Base-by-base conservation (phyloP, 2,329 filamentous ascomycete genomes). In the Fusarium tricinctum region DNA sequence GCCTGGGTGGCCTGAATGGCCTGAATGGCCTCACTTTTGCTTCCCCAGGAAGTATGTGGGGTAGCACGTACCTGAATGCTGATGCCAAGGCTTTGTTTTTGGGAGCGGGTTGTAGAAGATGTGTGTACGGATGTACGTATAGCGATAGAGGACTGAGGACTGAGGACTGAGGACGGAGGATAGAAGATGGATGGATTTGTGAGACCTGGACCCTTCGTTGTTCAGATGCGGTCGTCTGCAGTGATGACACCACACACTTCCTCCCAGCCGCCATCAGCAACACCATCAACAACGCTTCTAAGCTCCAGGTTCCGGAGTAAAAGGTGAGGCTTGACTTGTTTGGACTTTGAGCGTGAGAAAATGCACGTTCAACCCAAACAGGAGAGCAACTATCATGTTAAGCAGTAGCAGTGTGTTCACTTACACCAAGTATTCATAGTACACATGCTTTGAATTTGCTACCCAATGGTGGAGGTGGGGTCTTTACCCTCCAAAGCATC, bases 191-290 rank as follows among this genome's bases (percentile, higher is more conserved):
- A 28, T 66, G 57, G 32, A 43, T 60, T 56, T 63, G 69, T 56
- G 50, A 72, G 45, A 73, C 70, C 56, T 70, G 53, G 66, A 38
- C 58, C 48, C 48, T 57, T 44, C n/a, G 58, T 39, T 56, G 58
- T 39, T 56, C 58, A 63, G 63, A 71, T 71, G 40, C 45, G 56
- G 66, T 28, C 28, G 22, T 49, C 56, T 67, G 67, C 64, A 72
- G 30, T 60, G 42, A 69, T 72, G 71, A 65, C 69, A 73, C 71
- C 71, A 73, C 71, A 47, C 44, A 58, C 49, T 40, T 51, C 47
- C 57, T 50, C 44, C 47, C 59, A 22, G n/a, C 33, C 42, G 33
- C 40, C 47, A 23, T 47, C 46, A 50, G 28, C 32, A 60, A 54
- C 48, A 53, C 55, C 45, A 52, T 38, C 52, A 52, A 45, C 32